These are phyloP conservation scores for Globisporangium spinosum DNA, from an alignment of 352 stramenopile species.

Conservation along the genomic window DNA sequence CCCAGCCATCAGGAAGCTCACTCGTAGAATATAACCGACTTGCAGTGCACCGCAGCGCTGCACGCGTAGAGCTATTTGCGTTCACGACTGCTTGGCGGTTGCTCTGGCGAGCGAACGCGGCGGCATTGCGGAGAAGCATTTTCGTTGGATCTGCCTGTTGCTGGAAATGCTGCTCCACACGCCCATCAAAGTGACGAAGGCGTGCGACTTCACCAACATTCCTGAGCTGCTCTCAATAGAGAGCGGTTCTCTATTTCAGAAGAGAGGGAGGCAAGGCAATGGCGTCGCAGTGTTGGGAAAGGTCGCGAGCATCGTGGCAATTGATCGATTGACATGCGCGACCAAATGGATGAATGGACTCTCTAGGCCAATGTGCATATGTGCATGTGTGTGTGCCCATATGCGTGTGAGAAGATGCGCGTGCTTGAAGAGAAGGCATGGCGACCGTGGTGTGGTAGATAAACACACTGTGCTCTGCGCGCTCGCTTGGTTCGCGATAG, in stretches of 20 bases:
- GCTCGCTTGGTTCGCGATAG: neutral
- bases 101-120: constrained; percentile 10
- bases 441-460: neutral
- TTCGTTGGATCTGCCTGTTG: neutral
- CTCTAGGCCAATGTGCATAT: neutral
- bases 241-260: neutral
- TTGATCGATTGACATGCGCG: constrained; percentile 8
- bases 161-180: neutral
- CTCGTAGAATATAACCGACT: neutral
- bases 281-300: neutral
- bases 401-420: neutral
- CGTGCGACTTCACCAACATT: neutral
- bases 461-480: neutral
- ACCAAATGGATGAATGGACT: constrained; percentile 1
- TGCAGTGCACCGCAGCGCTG: neutral
- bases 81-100: neutral
- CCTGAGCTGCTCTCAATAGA: neutral
- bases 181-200: constrained; percentile 2
- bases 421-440: neutral
- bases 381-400: neutral
- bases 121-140: constrained; percentile 1
- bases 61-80: neutral
- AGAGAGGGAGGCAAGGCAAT: neutral
- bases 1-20: constrained; percentile 49
- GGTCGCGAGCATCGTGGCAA: neutral